Evolutionary conservation across 2,329 filamentous ascomycete species (phyloP).

Genomic region (Hirsutella rhossiliensis): DNA sequence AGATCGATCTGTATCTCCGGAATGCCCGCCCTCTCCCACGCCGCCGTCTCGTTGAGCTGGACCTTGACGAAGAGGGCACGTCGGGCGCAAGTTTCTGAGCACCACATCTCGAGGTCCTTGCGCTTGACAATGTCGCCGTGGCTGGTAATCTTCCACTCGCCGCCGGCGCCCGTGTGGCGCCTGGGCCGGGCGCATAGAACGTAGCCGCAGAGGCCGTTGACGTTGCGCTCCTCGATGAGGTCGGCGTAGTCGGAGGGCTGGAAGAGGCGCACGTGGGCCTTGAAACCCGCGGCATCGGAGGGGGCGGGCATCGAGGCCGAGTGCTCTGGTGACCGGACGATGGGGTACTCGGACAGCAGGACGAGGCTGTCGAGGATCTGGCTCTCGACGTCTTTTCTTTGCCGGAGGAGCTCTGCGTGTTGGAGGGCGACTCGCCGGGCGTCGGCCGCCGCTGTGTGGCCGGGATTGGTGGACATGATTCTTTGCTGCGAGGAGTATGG

Average conservation of each 20-base stretch:
- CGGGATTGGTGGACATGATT: slow-evolving; percentile 24
- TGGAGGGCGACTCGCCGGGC: slow-evolving; percentile 58
- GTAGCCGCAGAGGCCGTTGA: slow-evolving; percentile 74
- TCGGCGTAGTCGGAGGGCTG: slow-evolving; percentile 84
- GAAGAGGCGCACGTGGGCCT: slow-evolving; percentile 56
- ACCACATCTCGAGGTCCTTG: slow-evolving; percentile 75
- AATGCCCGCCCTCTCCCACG: slow-evolving; percentile 64
- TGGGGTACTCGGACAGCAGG: slow-evolving; percentile 51
- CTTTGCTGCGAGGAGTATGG: background rate
- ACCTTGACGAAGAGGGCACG: slow-evolving; percentile 78
- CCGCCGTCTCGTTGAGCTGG: slow-evolving; percentile 74
- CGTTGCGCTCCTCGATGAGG: slow-evolving; percentile 79
- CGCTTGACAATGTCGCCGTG: slow-evolving; percentile 50
- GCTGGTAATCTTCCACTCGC: slow-evolving; percentile 55
- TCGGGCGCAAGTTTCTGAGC: slow-evolving; percentile 64
- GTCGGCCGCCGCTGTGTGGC: slow-evolving; percentile 17
- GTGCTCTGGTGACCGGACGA: slow-evolving; percentile 16
- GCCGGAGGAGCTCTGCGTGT: slow-evolving; percentile 72
- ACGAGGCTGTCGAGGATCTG: slow-evolving; percentile 63
- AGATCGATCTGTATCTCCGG: slow-evolving; percentile 46
- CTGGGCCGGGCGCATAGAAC: slow-evolving; percentile 60
- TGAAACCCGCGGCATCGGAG: slow-evolving; percentile 54
- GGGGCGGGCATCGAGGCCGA: slow-evolving; percentile 37
- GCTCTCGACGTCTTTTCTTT: slow-evolving; percentile 66
- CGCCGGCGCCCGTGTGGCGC: slow-evolving; percentile 39